Evolutionary conservation across 306 rosid species (phyloP).

Genomic region (Ceratonia siliqua): DNA sequence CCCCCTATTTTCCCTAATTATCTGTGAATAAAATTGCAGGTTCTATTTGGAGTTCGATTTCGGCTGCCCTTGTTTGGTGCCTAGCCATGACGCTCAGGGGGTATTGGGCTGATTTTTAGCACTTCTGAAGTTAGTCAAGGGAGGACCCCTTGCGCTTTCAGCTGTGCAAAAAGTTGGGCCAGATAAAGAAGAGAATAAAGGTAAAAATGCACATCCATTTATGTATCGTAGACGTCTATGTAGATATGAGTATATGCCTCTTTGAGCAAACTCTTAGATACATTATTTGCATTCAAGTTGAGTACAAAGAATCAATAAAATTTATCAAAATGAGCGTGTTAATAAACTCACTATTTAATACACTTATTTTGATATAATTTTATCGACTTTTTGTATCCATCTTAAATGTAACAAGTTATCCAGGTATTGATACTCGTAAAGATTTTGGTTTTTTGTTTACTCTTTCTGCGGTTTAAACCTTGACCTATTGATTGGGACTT

Average conservation of each 20-base stretch:
- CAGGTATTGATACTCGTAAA: neutral
- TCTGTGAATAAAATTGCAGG: conserved; percentile 31
- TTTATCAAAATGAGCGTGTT: no score
- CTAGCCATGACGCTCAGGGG: neutral
- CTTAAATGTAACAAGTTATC: no score
- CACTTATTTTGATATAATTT: no score
- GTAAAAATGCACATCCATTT: neutral
- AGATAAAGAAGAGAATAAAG: conserved; percentile 2
- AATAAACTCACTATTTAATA: no score
- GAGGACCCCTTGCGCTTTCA: neutral
- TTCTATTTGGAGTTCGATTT: conserved; percentile 33
- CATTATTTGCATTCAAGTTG: no score
- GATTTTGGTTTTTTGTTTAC: no score
- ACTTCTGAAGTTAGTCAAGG: neutral
- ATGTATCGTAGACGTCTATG: neutral
- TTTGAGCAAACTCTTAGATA: no score
- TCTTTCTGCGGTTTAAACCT: neutral
- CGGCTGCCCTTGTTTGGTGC: conserved; percentile 23
- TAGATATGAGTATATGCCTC: no score
- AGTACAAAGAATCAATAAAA: no score
- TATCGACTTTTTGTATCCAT: no score
- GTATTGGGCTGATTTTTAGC: conserved; percentile 10
- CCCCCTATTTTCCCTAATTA: neutral
- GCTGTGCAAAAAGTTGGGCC: neutral
- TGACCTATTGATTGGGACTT: neutral